Percentiles rank a stretch among this genome's conserved stretches.
These are phyloP conservation scores for Sesbania bispinosa DNA, from an alignment of 306 rosid genomes.

Conservation along the genomic window DNA sequence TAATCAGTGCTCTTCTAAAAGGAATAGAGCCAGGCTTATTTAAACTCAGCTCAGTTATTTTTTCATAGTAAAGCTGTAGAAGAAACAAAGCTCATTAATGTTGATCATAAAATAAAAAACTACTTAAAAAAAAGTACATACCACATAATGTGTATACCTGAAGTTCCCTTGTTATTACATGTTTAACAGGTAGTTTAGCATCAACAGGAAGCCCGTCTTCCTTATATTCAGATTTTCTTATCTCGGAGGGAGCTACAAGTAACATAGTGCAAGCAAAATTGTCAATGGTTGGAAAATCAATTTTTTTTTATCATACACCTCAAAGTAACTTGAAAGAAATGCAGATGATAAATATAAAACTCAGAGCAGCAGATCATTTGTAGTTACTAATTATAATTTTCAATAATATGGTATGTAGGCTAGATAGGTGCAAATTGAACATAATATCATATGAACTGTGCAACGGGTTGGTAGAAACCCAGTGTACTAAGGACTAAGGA, in stretches of 20 bases:
- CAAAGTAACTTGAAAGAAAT: not conserved
- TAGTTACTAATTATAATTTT: not conserved
- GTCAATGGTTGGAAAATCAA: slow-evolving; percentile 19
- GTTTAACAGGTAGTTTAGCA: slow-evolving; percentile 71
- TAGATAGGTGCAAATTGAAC: not conserved
- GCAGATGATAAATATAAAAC: slow-evolving; percentile 3
- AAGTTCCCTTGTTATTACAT: slow-evolving; percentile 73
- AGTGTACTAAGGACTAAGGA: slow-evolving; percentile 12
- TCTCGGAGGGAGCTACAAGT: slow-evolving; percentile 55
- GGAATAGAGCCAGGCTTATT: slow-evolving; percentile 60
- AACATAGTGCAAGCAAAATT: slow-evolving; percentile 21
- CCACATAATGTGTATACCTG: slow-evolving; percentile 46
- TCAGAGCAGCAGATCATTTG: not conserved
- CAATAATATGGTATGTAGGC: not conserved
- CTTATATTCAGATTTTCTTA: slow-evolving; percentile 61
- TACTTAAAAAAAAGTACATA: not conserved
- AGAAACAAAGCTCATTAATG: slow-evolving; percentile 19
- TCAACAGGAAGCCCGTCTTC: slow-evolving; percentile 75
- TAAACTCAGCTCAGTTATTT: slow-evolving; percentile 58
- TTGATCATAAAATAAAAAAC: slow-evolving; percentile 9
- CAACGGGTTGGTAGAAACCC: not conserved
- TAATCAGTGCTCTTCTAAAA: slow-evolving; percentile 65
- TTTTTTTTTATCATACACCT: not conserved
- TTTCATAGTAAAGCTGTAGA: slow-evolving; percentile 77
- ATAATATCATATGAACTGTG: not conserved